These are phyloP conservation scores for Pythium periplocum DNA, from an alignment of 352 stramenopile species.

Conservation along the genomic window DNA sequence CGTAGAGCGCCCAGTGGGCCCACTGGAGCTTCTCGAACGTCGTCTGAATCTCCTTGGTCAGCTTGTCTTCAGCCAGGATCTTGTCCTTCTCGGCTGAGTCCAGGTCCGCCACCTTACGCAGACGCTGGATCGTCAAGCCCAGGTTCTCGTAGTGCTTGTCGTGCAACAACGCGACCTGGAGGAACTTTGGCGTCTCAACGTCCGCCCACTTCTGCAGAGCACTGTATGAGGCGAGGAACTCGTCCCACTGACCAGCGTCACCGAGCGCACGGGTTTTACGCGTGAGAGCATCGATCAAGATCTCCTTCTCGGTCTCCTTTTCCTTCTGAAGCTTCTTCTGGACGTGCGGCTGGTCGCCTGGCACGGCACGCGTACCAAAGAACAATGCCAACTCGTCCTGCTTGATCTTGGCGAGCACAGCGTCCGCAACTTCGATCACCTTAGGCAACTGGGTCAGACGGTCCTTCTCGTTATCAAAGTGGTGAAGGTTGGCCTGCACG, in stretches of 20 bases:
- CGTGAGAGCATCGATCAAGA: constrained; percentile 58
- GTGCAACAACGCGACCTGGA: constrained; percentile 57
- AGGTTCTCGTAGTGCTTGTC: constrained; percentile 41
- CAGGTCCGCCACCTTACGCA: constrained; percentile 63
- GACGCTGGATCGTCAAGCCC: constrained; percentile 56
- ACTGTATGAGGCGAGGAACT: constrained; percentile 42
- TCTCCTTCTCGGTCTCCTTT: constrained; percentile 64
- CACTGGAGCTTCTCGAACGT: constrained; percentile 40
- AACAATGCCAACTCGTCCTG: constrained; percentile 63
- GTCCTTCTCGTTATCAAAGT: constrained; percentile 59
- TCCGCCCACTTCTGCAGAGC: constrained; percentile 77
- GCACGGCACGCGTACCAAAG: constrained; percentile 62
- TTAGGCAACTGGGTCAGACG: constrained; percentile 35
- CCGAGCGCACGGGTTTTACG: constrained; percentile 72
- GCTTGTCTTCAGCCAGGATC: constrained; percentile 52
- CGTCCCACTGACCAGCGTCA: constrained; percentile 44
- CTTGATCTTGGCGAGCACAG: constrained; percentile 52
- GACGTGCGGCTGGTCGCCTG: constrained; percentile 35
- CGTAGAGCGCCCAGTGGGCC: constrained; percentile 47
- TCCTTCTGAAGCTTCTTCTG: constrained; percentile 76
- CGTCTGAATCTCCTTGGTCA: constrained; percentile 37
- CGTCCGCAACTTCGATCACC: constrained; percentile 50
- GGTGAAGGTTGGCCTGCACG: constrained; percentile 64
- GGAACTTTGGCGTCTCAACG: constrained; percentile 42
- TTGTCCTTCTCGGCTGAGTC: constrained; percentile 60